Conservation (phyloP, 441 rosid species). For the Syzygium syzygioides region DNA sequence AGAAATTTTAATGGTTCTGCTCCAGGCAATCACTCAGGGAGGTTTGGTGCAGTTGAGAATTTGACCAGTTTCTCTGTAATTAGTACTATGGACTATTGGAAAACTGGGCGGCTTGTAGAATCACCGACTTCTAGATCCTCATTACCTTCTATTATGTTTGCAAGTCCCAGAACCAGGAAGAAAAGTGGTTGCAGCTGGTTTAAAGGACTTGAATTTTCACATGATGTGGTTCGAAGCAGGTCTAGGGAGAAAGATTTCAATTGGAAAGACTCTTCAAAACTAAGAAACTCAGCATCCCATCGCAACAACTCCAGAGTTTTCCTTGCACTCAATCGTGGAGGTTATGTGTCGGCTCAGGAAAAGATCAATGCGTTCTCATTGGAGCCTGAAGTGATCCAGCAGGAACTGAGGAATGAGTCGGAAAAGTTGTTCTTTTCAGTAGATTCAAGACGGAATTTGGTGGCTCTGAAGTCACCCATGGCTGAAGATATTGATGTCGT, state of each 20-base stretch:
- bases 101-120: neutral
- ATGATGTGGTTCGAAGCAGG: neutral
- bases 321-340: neutral
- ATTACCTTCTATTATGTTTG: neutral
- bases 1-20: neutral
- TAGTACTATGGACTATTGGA: neutral
- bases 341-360: neutral
- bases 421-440: constrained; percentile 4
- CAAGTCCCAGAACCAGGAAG: neutral
- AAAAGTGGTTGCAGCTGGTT: neutral
- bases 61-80: constrained; percentile 7
- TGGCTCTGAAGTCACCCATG: neutral
- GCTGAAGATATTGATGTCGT: constrained; percentile 11
- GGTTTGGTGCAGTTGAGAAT: constrained; percentile 1
- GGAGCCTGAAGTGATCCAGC: neutral
- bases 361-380: neutral
- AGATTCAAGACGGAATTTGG: neutral
- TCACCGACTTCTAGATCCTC: neutral
- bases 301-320: constrained; percentile 4
- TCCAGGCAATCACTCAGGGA: neutral
- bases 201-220: neutral
- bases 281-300: constrained; percentile 7
- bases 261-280: constrained; percentile 8
- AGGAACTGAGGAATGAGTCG: neutral
- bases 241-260: constrained; percentile 2